Evolutionary conservation across 2,329 filamentous ascomycete genomes (phyloP).

Genomic region (Akanthomyces uredinophilus): DNA sequence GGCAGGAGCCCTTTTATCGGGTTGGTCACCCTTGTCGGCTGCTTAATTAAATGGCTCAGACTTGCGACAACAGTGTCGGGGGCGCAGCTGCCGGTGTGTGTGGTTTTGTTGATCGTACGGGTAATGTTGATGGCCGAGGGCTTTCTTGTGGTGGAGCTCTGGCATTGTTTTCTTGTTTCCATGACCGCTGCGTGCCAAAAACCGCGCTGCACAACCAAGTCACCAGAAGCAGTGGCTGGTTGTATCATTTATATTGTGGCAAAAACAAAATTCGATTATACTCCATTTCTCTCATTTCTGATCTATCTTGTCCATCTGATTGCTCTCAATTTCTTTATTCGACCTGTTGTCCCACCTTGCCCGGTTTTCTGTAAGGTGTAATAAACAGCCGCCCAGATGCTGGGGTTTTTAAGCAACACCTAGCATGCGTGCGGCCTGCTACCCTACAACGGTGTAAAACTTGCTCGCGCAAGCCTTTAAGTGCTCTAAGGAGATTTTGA

Average conservation of each 20-base stretch:
- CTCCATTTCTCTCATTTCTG: too few relatives aligned
- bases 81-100: background rate
- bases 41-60: background rate
- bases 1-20: background rate
- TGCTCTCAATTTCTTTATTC: too few relatives aligned
- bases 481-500: too few relatives aligned
- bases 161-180: background rate
- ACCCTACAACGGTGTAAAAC: background rate
- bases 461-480: background rate
- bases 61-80: background rate
- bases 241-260: too few relatives aligned
- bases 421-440: background rate
- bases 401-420: too few relatives aligned
- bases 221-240: too few relatives aligned
- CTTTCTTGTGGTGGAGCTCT: slow-evolving; percentile 5
- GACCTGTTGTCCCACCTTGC: too few relatives aligned
- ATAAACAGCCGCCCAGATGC: too few relatives aligned
- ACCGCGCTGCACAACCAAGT: too few relatives aligned
- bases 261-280: too few relatives aligned
- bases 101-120: background rate
- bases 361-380: too few relatives aligned
- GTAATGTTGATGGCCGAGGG: background rate
- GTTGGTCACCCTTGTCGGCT: background rate
- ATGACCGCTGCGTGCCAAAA: background rate
- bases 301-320: too few relatives aligned